Percentiles rank a stretch among this genome's conserved stretches.
Conservation (phyloP, 257 asterid species). For the Fraxinus cuspidata region DNA sequence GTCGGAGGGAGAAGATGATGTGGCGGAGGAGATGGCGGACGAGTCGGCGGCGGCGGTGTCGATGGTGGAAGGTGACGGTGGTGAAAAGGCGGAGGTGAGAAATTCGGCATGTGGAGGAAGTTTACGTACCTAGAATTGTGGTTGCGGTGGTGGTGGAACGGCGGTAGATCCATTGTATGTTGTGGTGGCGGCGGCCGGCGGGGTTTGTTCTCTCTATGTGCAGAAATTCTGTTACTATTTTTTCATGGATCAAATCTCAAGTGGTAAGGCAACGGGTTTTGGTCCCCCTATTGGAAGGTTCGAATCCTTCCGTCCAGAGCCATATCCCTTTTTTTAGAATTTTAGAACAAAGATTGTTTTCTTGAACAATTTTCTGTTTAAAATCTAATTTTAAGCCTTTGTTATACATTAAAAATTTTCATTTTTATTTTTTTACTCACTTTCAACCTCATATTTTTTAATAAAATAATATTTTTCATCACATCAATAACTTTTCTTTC, state of each 20-base stretch:
- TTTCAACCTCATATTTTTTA: too few species aligned
- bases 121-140: constrained; percentile 47
- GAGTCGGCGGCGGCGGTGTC: constrained; percentile 37
- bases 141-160: constrained; percentile 43
- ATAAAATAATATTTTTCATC: too few species aligned
- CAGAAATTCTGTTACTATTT: constrained; percentile 7
- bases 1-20: constrained; percentile 36
- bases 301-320: too few species aligned
- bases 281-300: too few species aligned
- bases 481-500: too few species aligned
- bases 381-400: too few species aligned
- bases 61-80: constrained; percentile 34
- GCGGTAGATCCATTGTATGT: constrained; percentile 45
- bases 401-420: too few species aligned
- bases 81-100: constrained; percentile 21
- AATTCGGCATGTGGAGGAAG: constrained; percentile 34
- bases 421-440: too few species aligned
- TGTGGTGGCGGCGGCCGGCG: not conserved
- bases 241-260: not conserved
- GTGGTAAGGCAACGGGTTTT: too few species aligned
- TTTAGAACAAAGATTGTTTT: too few species aligned
- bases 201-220: not conserved
- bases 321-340: too few species aligned
- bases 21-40: constrained; percentile 17
- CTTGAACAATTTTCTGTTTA: too few species aligned